Evolutionary conservation across 2,329 filamentous ascomycete genomes (phyloP), one percentile per base, ranked within the genome.

Genomic region (Talaromyces sp.): DNA sequence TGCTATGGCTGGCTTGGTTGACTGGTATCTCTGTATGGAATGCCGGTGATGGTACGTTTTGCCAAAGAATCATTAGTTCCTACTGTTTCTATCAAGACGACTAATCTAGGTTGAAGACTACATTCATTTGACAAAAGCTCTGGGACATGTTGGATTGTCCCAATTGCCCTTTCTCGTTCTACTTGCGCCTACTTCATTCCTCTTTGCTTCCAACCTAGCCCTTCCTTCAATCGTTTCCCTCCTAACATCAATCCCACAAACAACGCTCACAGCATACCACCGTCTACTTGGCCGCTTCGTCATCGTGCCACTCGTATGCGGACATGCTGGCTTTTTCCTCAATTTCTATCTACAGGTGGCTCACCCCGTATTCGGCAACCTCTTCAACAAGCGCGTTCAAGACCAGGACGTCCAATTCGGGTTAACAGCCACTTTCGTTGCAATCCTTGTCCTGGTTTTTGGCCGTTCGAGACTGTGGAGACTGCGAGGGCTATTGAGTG

Each of bases 131-230:
- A 87, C 85, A 27, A 87, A 86, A 72, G 81, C 85, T 5, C 78
- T 88, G 58, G 85, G 82, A 19, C 83, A 84, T 54, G 78, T 87
- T 56, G 84, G 77, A 25, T 78, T 84, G 6, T 86, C 85, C 9
- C 85, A 88, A 66, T 70, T 85, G 1, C 85, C 85, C 1, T 70
- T 87, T 2, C 84, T 87, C 59, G 84, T 86, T 61, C 76, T 87
- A 7, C 78, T 88, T 62, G 73, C 77, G 7, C 72, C 77, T 5
- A 73, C 67, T 25, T 70, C 72, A 32, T 74, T 76, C 52, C 65
- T 73, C 36, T 70, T 66, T 30, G 74, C 81, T 17, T 75, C 82
- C 60, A 80, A 81, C 58, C 78, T 80, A 8, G 74, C 78, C 4
- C 66, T 72, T 8, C 68, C 72, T 13, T 84, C 81, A 58, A 78